These are phyloP conservation scores for Cutaneotrichosporon cutaneum DNA, from an alignment of 1,284 basidiomycete genomes.

Conservation along the genomic window DNA sequence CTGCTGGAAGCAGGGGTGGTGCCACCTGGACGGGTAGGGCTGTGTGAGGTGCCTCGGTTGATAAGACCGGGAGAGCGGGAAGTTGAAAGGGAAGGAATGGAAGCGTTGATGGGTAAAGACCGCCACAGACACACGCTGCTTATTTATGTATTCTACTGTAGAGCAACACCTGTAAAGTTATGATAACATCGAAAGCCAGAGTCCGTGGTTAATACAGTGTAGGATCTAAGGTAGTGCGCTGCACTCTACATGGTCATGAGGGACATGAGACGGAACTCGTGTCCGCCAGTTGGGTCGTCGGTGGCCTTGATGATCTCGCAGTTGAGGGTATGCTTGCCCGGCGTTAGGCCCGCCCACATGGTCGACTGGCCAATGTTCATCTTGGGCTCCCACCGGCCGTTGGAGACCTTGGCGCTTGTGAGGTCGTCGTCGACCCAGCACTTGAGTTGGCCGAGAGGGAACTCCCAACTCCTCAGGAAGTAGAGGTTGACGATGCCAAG, in stretches of 20 bases:
- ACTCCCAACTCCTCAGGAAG: constrained; percentile 36
- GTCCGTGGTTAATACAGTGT: not conserved
- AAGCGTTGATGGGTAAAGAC: no score
- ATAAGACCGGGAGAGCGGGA: not conserved
- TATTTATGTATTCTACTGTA: no score
- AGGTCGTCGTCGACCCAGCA: constrained; percentile 48
- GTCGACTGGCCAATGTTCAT: constrained; percentile 25
- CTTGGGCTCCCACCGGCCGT: constrained; percentile 37
- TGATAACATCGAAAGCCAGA: not conserved
- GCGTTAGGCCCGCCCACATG: not conserved
- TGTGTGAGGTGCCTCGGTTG: no score
- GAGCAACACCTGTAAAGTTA: not conserved
- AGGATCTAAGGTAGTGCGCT: not conserved
- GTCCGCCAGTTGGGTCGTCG: constrained; percentile 14
- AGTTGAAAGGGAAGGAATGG: no score
- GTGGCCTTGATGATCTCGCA: constrained; percentile 20
- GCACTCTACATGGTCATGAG: constrained; percentile 16
- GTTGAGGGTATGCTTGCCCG: constrained; percentile 9
- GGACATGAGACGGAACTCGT: constrained; percentile 19
- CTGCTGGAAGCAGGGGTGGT: constrained; percentile 6
- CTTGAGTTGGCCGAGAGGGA: constrained; percentile 37
- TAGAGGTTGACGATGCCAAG: constrained; percentile 38
- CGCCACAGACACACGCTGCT: no score
- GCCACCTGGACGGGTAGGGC: not conserved
- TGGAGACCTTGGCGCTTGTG: constrained; percentile 24